Percentiles rank a stretch among this genome's conserved stretches.
These are phyloP conservation scores for Xylaria telfairii DNA, from an alignment of 495 filamentous ascomycete species.

Conservation along the genomic window DNA sequence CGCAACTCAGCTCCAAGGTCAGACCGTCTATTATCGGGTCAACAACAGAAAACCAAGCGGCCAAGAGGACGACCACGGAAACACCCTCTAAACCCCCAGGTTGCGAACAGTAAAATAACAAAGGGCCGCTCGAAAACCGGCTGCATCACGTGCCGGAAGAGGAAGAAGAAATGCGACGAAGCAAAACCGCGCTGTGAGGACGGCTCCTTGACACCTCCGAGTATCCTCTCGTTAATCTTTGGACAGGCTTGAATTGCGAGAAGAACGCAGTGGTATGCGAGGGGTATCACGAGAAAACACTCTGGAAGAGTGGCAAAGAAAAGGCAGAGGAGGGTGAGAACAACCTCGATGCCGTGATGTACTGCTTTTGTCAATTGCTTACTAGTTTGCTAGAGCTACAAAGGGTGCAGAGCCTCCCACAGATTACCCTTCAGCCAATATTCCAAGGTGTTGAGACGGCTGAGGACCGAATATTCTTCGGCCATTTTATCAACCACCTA, in stretches of 20 bases:
- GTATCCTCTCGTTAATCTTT: slow-evolving; percentile 29
- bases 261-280: slow-evolving; percentile 94
- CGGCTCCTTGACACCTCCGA: background rate
- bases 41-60: slow-evolving; percentile 55
- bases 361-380: slow-evolving; percentile 28
- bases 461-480: slow-evolving; percentile 81
- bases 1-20: slow-evolving; percentile 36
- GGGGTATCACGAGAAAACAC: slow-evolving; percentile 86
- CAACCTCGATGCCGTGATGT: background rate
- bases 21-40: slow-evolving; percentile 28
- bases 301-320: slow-evolving; percentile 86
- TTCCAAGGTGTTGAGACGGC: slow-evolving; percentile 88
- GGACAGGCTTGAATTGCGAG: slow-evolving; percentile 82
- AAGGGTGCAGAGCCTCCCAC: slow-evolving; percentile 52
- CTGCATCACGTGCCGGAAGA: slow-evolving; percentile 87
- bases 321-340: slow-evolving; percentile 73
- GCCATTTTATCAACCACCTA: slow-evolving; percentile 83
- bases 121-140: slow-evolving; percentile 94
- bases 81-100: slow-evolving; percentile 67
- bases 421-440: slow-evolving; percentile 74
- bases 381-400: slow-evolving; percentile 48
- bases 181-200: slow-evolving; percentile 79
- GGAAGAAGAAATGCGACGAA: slow-evolving; percentile 98
- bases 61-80: slow-evolving; percentile 84
- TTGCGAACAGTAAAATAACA: slow-evolving; percentile 66